Evolutionary conservation across 1,284 basidiomycete genomes (phyloP).

Genomic region (Microbotryum violaceum): DNA sequence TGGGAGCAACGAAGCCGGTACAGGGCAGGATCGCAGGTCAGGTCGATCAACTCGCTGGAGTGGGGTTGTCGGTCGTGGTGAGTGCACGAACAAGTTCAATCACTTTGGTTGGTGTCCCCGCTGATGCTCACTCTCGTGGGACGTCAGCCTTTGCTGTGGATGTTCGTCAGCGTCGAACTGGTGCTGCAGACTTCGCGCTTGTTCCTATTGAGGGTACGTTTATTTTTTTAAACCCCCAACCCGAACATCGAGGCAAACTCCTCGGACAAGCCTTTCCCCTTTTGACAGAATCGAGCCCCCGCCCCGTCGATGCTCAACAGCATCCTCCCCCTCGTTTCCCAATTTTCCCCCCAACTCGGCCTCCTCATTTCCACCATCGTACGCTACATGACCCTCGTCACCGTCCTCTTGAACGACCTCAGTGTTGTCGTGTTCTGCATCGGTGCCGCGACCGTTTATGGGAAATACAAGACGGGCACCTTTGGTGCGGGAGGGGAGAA

Average conservation of each 20-base stretch:
- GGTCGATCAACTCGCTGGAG: slow-evolving; percentile 12
- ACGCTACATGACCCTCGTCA: slow-evolving; percentile 23
- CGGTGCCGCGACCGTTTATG: slow-evolving; percentile 7
- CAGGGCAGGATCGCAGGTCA: slow-evolving; percentile 9
- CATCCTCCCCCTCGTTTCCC: slow-evolving; percentile 27
- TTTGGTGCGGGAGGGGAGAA: neutral
- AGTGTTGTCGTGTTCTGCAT: slow-evolving; percentile 29
- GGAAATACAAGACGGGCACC: neutral
- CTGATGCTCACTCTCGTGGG: too few species aligned
- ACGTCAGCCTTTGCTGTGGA: slow-evolving; percentile 33
- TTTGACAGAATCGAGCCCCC: slow-evolving; percentile 17
- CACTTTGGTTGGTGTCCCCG: too few species aligned
- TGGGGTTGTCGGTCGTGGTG: slow-evolving; percentile 21
- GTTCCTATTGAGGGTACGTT: slow-evolving; percentile 26
- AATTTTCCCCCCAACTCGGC: slow-evolving; percentile 29
- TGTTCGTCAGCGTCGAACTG: slow-evolving; percentile 35
- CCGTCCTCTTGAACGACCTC: slow-evolving; percentile 29
- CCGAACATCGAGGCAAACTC: too few species aligned
- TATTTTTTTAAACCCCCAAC: too few species aligned
- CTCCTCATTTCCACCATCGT: slow-evolving; percentile 18
- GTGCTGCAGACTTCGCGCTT: slow-evolving; percentile 33
- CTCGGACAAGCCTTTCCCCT: too few species aligned
- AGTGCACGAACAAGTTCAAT: neutral
- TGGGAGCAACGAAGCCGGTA: slow-evolving; percentile 14
- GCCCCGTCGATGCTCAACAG: slow-evolving; percentile 23